Conservation (phyloP, 2,329 filamentous ascomycete genomes). For the Clarireedia monteithiana region DNA sequence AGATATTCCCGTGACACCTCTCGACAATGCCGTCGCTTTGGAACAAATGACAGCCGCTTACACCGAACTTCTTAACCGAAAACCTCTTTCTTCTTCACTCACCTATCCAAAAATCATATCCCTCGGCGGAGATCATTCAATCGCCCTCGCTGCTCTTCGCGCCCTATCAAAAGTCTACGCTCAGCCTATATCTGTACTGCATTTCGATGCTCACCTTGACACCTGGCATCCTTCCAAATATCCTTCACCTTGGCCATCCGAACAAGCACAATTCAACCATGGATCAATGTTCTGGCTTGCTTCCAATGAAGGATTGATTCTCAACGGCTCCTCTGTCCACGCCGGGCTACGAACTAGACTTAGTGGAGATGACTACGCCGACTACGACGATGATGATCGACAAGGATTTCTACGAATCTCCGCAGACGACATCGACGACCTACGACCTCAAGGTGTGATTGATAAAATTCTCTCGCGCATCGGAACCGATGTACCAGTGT, state of each 20-base stretch:
- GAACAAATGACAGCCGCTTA: conserved; percentile 60
- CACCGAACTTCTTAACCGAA: conserved; percentile 23
- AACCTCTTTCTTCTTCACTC: conserved; percentile 21
- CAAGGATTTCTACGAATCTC: conserved; percentile 76
- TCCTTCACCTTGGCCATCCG: conserved; percentile 64
- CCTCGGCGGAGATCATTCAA: conserved; percentile 65
- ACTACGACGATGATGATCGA: conserved; percentile 63
- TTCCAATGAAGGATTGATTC: conserved; percentile 69
- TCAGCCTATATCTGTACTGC: conserved; percentile 58
- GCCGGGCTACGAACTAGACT: conserved; percentile 76
- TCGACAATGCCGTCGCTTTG: conserved; percentile 77
- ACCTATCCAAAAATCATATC: conserved; percentile 43
- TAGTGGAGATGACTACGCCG: conserved; percentile 53
- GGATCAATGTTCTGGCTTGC: conserved; percentile 91
- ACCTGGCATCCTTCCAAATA: conserved; percentile 51
- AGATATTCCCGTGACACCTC: conserved; percentile 79
- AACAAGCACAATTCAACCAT: conserved; percentile 74
- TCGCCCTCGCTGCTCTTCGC: conserved; percentile 61
- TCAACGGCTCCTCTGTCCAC: conserved; percentile 69
- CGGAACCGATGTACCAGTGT: conserved; percentile 69
- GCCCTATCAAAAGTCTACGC: conserved; percentile 56
- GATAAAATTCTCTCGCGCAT: conserved; percentile 62
- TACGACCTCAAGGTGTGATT: conserved; percentile 65
- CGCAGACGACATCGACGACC: conserved; percentile 81
- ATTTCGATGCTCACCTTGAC: conserved; percentile 54